phyloP scores from a whole-genome alignment of 148 eudicot species.

The Rhododendron kiyosumense region DNA sequence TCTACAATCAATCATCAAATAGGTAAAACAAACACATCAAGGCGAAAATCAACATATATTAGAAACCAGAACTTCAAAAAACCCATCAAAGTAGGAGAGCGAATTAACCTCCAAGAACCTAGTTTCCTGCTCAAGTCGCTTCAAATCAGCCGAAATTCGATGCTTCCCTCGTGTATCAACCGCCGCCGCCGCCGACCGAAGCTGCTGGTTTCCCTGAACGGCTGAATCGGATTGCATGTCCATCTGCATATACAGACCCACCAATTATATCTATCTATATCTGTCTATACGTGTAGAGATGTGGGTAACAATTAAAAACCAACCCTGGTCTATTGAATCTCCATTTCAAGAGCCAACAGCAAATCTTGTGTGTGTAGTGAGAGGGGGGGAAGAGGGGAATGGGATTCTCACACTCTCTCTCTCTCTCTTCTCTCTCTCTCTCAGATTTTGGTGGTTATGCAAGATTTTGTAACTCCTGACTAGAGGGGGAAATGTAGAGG shows the following conservation, averaged over 20 bases:
- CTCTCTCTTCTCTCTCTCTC: no score
- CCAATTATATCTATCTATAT: background rate
- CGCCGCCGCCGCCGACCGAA: slow-evolving; percentile 21
- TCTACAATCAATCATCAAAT: no score
- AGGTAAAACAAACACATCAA: no score
- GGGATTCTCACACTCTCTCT: background rate
- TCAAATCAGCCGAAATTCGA: slow-evolving; percentile 74
- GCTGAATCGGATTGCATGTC: slow-evolving; percentile 29
- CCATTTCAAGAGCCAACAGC: background rate
- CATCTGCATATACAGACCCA: background rate
- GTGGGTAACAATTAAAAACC: background rate
- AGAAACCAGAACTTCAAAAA: background rate
- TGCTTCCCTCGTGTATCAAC: slow-evolving; percentile 71
- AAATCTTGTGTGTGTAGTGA: no score
- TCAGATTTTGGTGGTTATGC: background rate
- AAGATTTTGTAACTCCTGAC: background rate
- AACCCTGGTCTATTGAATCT: background rate
- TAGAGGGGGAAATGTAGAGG: background rate
- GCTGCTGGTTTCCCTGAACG: slow-evolving; percentile 35
- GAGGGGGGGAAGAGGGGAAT: background rate
- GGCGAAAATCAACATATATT: background rate
- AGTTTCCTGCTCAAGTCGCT: slow-evolving; percentile 77
- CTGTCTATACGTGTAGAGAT: background rate
- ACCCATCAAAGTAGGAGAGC: background rate
- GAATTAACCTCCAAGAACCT: slow-evolving; percentile 53